Evolutionary conservation across 2,329 filamentous ascomycete genomes (phyloP).

Genomic region (Bipolaris oryzae): DNA sequence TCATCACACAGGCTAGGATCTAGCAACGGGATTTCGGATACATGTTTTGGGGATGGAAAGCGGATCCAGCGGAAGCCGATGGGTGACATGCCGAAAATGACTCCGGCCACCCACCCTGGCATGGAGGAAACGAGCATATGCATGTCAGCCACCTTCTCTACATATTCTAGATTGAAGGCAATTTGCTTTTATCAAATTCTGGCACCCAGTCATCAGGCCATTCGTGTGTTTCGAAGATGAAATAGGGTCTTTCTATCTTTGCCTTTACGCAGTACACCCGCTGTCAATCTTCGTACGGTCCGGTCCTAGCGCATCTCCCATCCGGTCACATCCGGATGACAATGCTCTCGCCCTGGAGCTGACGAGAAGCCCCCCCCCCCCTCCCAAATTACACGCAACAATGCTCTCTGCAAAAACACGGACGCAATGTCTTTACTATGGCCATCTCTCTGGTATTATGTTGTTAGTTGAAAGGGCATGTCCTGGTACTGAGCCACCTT

Average conservation of each 20-base stretch:
- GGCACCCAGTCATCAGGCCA: no score
- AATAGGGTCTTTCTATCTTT: no score
- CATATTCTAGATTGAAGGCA: background rate
- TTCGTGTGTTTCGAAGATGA: no score
- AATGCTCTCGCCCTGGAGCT: background rate
- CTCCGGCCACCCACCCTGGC: background rate
- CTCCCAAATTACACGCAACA: background rate
- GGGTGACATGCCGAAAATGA: background rate
- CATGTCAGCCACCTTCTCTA: background rate
- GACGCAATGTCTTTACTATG: background rate
- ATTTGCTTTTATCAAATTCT: background rate
- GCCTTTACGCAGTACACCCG: no score
- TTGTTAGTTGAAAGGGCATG: no score
- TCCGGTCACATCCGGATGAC: background rate
- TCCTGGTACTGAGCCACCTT: no score
- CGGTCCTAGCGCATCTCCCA: background rate
- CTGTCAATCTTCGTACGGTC: no score
- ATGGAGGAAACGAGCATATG: background rate
- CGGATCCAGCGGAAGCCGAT: background rate
- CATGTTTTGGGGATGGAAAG: no score
- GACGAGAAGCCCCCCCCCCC: no score
- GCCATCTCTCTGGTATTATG: background rate
- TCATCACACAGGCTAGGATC: background rate
- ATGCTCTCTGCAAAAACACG: background rate
- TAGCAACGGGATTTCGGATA: background rate